Conservation (phyloP, 495 filamentous ascomycete genomes). For the Daldinia concentrica region DNA sequence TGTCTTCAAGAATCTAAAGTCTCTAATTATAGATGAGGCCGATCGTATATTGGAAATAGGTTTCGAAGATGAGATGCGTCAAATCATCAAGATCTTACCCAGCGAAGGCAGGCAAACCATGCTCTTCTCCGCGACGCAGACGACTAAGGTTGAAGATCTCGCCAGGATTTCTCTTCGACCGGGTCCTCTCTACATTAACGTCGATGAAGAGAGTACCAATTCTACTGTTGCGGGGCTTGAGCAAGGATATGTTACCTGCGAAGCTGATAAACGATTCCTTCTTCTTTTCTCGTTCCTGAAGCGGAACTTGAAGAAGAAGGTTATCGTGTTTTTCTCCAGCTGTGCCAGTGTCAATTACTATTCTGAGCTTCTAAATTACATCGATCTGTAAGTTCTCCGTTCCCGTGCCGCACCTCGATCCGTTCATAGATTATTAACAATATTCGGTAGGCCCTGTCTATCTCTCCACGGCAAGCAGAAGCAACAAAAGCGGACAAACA, state of each 20-base stretch:
- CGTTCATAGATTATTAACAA: constrained; percentile 47
- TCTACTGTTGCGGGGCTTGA: constrained; percentile 91
- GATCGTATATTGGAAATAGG: constrained; percentile 95
- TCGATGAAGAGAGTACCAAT: constrained; percentile 67
- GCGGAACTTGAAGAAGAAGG: constrained; percentile 89
- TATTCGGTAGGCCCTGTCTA: constrained; percentile 29
- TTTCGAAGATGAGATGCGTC: constrained; percentile 98
- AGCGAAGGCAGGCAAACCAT: constrained; percentile 90
- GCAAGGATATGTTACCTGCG: constrained; percentile 94
- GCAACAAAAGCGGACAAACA: constrained; percentile 95
- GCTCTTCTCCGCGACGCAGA: constrained; percentile 97
- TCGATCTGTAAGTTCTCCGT: constrained; percentile 81
- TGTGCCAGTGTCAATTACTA: constrained; percentile 96
- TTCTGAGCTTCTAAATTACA: constrained; percentile 92
- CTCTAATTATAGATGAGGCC: constrained; percentile 90
- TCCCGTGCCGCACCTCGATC: neutral
- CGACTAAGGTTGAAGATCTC: constrained; percentile 97
- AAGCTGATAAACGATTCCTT: constrained; percentile 91
- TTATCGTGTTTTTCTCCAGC: constrained; percentile 95
- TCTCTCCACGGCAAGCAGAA: constrained; percentile 87
- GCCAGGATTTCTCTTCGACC: constrained; percentile 91
- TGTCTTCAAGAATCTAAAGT: constrained; percentile 90
- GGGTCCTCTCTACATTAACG: constrained; percentile 82
- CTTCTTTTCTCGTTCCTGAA: constrained; percentile 97
- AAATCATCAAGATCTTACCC: constrained; percentile 95